Evolutionary conservation across 169 alveolate genomes (phyloP).

Genomic region (Plasmodium malariae): DNA sequence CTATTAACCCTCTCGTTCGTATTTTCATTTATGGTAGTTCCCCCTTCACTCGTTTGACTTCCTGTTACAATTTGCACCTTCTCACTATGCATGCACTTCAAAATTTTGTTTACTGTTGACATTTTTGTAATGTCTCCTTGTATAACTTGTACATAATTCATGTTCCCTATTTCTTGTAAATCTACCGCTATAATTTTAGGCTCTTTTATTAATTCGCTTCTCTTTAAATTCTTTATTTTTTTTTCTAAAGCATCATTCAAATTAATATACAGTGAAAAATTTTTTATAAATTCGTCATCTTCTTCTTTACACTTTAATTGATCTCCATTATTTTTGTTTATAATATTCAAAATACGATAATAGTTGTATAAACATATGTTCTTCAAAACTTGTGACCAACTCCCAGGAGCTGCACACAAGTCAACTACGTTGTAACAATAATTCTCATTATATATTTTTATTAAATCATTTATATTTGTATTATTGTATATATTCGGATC

Average conservation of each 20-base stretch:
- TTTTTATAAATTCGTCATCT: slow-evolving; percentile 67
- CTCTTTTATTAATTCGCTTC: slow-evolving; percentile 74
- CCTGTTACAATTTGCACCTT: slow-evolving; percentile 87
- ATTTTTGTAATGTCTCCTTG: slow-evolving; percentile 98
- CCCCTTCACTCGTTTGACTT: slow-evolving; percentile 79
- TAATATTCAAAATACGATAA: slow-evolving; percentile 76
- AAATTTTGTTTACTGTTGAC: slow-evolving; percentile 89
- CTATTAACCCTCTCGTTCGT: slow-evolving; percentile 7
- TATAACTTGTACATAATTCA: slow-evolving; percentile 93
- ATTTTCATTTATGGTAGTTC: slow-evolving; percentile 54
- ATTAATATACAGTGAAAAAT: slow-evolving; percentile 69
- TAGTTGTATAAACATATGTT: slow-evolving; percentile 75
- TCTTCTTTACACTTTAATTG: slow-evolving; percentile 10
- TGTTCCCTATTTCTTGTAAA: slow-evolving; percentile 97
- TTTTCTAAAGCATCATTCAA: slow-evolving; percentile 59
- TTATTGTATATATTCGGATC: slow-evolving; percentile 34
- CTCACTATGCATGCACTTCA: slow-evolving; percentile 84
- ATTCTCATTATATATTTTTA: slow-evolving; percentile 59
- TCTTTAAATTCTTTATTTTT: slow-evolving; percentile 43
- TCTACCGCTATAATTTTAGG: slow-evolving; percentile 96
- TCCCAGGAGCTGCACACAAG: slow-evolving; percentile 99
- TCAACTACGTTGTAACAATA: slow-evolving; percentile 93
- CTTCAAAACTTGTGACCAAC: slow-evolving; percentile 96
- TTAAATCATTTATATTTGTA: slow-evolving; percentile 40
- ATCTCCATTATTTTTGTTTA: slow-evolving; percentile 69